Base-by-base conservation (phyloP, 495 filamentous ascomycete species). In the Podospora australis region DNA sequence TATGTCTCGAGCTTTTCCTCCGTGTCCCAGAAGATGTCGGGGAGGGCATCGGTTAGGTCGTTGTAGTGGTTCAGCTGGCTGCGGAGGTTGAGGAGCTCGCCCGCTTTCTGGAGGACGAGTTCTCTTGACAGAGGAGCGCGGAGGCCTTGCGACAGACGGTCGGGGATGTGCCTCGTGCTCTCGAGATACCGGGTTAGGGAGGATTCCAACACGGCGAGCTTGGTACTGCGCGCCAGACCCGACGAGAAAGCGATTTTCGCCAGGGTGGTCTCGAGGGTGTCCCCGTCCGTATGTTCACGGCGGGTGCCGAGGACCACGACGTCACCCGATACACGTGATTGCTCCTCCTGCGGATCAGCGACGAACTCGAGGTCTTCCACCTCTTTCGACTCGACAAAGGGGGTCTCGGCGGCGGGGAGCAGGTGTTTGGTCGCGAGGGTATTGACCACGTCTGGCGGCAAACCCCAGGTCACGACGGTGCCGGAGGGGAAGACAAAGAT, bases 401-500 rank as follows among this genome's bases (percentile, higher is more conserved):
- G 78, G n/a, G 78, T 74, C 47, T 82, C 77, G 3, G 90, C 89
- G 1, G 91, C 89, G 0, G 82, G 80, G 1, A 84, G 71, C 6
- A 94, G 68, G 26, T 84, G 83, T 43, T 74, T 75, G 4, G 83
- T 83, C 2, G 90, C 83, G n/a, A 97, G 68, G 20, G 78, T 78
- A 13, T 76, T 78, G 10, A 84, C 82, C 16, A 86, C 77, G 24
- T 80, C 78, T 44, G 87, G 74, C 0, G 86, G 81, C 2, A 96
- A 73, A 6, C 81, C 82, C 92, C 92, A 98, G 23, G 87, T 79
- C 7, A 97, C 92, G 4, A 96, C 79, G n/a, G 89, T 94, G 2
- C 92, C 92, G 1, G 91, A 95, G 4, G 92, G 89, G 56, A 98
- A 98, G n/a, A 98, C 81, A 54, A 97, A 96, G 11, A 96, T 77